Base-by-base conservation (phyloP, 1,284 basidiomycete species). In the Puccinia hordei region DNA sequence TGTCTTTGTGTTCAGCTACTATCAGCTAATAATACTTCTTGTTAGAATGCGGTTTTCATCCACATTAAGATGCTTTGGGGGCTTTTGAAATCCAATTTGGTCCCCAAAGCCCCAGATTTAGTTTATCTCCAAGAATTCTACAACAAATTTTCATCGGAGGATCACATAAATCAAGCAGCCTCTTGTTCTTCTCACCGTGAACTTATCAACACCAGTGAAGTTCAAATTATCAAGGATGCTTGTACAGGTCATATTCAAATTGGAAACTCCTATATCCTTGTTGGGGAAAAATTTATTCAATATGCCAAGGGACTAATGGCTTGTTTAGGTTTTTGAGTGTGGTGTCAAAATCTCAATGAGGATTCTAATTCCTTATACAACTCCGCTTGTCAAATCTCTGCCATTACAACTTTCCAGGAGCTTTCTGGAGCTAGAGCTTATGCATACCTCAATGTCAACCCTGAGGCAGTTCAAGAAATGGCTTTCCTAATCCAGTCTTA, bases 301-400 rank as follows among this genome's bases (percentile, higher is more conserved):
- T 73, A 73, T 38, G 53, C 53, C n/a, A 46, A 73, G 17, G 72
- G 72, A 24, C n/a, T 73, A 3, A 49, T 73, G 72, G 38, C 49
- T 12, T 10, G 53, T 27, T n/a, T 73, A n/a, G 53, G 72, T 10
- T 27, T 73, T 2, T 13, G 72, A 10, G 30, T 38, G 24, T 73
- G 53, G 73, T 44, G 57, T 24, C 73, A 57, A 0, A 65, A 75
- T 30, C 41, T 75, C 5, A 44, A 75, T 12, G 57, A 75, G n/a
- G n/a, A n/a, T n/a, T n/a, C n/a, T n/a, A n/a, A n/a, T n/a, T n/a
- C n/a, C n/a, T n/a, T n/a, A n/a, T n/a, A n/a, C n/a, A n/a, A n/a
- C n/a, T n/a, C n/a, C n/a, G n/a, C n/a, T n/a, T n/a, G n/a, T n/a
- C n/a, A n/a, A n/a, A n/a, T n/a, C n/a, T n/a, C n/a, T n/a, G n/a